Percentiles rank a stretch among this genome's conserved stretches.
Evolutionary conservation across 2,329 filamentous ascomycete genomes (phyloP).

Genomic region (Talaromyces sp.): DNA sequence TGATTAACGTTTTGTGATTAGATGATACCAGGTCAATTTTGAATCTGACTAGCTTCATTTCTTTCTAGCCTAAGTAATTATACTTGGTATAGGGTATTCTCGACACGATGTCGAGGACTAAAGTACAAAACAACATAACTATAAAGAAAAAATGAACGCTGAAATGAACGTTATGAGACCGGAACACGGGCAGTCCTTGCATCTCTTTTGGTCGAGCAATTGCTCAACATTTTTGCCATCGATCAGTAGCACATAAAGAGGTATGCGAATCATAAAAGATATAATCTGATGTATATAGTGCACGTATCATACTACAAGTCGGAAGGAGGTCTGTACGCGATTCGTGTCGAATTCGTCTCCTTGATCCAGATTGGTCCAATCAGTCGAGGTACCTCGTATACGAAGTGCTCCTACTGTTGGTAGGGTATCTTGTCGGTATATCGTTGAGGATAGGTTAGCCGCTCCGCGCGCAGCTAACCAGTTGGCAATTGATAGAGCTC

Average conservation of each 20-base stretch:
- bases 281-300: constrained; percentile 6
- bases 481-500: neutral
- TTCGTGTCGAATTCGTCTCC: neutral
- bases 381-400: constrained; percentile 6
- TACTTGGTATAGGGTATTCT: neutral
- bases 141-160: constrained; percentile 3
- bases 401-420: constrained; percentile 1
- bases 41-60: neutral
- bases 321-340: constrained; percentile 3
- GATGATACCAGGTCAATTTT: neutral
- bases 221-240: constrained; percentile 1
- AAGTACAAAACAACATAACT: neutral
- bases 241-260: neutral
- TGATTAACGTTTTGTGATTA: neutral
- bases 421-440: neutral
- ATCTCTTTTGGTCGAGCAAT: neutral
- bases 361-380: neutral
- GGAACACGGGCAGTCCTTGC: neutral
- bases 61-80: neutral
- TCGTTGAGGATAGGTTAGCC: neutral
- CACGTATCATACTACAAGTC: neutral
- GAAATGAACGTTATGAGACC: constrained; percentile 5
- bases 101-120: no score
- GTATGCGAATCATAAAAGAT: neutral
- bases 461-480: neutral